Evolutionary conservation across 805 yeast species (phyloP).

Genomic region (Ogataea kodamae): DNA sequence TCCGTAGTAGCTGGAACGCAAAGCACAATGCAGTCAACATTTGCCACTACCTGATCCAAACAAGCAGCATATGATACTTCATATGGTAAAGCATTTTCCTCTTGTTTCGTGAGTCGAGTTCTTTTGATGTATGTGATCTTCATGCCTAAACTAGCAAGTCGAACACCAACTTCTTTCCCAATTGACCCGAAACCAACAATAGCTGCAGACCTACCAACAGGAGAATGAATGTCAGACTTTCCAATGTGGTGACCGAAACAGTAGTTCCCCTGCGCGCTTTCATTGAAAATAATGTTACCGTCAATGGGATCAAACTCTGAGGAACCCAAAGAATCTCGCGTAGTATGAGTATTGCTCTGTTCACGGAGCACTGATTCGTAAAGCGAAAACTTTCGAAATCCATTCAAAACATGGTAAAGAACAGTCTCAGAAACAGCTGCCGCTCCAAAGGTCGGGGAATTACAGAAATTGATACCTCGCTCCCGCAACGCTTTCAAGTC

Average conservation of each 20-base stretch:
- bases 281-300: constrained; percentile 29
- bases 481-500: constrained; percentile 36
- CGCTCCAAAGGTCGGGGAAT: constrained; percentile 58
- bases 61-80: constrained; percentile 41
- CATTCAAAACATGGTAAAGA: constrained; percentile 51
- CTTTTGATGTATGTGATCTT: constrained; percentile 60
- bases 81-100: constrained; percentile 40
- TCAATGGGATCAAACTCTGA: constrained; percentile 27
- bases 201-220: constrained; percentile 54
- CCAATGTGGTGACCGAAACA: constrained; percentile 44
- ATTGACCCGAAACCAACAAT: constrained; percentile 76
- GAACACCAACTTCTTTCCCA: constrained; percentile 60
- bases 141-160: constrained; percentile 61
- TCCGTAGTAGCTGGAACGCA: constrained; percentile 64
- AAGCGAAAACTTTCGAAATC: constrained; percentile 54
- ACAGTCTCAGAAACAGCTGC: constrained; percentile 75
- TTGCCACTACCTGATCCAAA: constrained; percentile 37
- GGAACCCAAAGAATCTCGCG: constrained; percentile 40
- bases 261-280: constrained; percentile 17
- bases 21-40: constrained; percentile 56
- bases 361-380: constrained; percentile 42
- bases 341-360: constrained; percentile 40
- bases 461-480: constrained; percentile 50
- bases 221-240: constrained; percentile 43
- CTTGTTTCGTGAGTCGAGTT: constrained; percentile 37